Base-by-base conservation (phyloP, 257 asterid genomes). In the Verbascum thapsus region DNA sequence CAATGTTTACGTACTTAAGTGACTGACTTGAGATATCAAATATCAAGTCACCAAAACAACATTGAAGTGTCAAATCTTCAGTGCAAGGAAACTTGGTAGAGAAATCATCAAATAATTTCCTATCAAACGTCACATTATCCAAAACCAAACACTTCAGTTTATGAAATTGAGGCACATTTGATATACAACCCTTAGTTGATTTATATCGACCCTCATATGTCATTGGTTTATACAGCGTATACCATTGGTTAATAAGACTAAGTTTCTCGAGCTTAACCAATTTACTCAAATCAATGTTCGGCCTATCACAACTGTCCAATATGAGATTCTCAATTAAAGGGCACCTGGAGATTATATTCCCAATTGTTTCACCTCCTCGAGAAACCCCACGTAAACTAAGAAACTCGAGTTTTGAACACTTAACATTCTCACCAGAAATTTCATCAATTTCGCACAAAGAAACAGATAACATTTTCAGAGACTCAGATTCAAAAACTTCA, bases 311-410 rank as follows among this genome's bases (percentile, higher is more conserved):
- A 0, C 10, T 9, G 39, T 26, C 8, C 32, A 70, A 16, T 0
- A 4, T 7, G 49, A 73, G 13, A 0, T 53, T 23, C 61, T 69
- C 69, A 32, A 73, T 68, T 53, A 56, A 40, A 8, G 71, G 68
- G 63, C 74, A 73, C 11, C 40, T 19, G 0, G 13, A 10, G 10
- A 67, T 1, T 13, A 67, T 49, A 39, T 38, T 42, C 39, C 44
- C 0, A 40, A 55, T 1, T 35, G 60, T 12, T 20, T 44, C 40
- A 12, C 34, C 67, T 15, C 1, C 10, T 12, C 41, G 4, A 3
- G 32, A 26, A 13, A 47, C 43, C 16, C 12, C 1, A 5, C 10
- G 18, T 37, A 58, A 40, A 18, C 37, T 10, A 19, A 58, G 64
- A 13, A 51, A 39, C 5, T 58, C 9, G 13, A 58, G 18, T 23